Percentiles rank a stretch among this genome's conserved stretches.
Evolutionary conservation across 2,329 filamentous ascomycete genomes (phyloP).

Genomic region (Annulohypoxylon truncatum): DNA sequence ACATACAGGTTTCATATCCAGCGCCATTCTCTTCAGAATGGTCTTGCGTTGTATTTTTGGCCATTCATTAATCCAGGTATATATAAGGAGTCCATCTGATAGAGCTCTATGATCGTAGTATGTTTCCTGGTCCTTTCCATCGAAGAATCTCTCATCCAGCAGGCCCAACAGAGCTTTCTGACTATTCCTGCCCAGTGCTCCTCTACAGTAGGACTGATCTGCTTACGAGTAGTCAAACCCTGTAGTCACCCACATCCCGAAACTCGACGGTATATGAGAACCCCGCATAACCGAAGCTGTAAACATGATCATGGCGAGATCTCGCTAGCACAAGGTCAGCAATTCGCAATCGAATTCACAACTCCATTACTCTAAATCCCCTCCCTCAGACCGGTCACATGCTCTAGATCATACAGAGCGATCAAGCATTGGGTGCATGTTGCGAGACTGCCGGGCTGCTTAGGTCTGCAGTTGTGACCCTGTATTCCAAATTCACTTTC

Average conservation of each 20-base stretch:
- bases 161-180: slow-evolving; percentile 51
- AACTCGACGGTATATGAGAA: slow-evolving; percentile 48
- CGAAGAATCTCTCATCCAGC: slow-evolving; percentile 52
- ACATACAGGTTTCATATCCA: too few relatives aligned
- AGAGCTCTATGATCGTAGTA: neutral
- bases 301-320: slow-evolving; percentile 39
- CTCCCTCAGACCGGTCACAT: neutral
- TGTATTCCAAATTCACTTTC: slow-evolving; percentile 30
- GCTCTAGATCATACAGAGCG: neutral
- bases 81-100: neutral
- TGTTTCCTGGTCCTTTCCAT: slow-evolving; percentile 43
- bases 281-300: slow-evolving; percentile 41
- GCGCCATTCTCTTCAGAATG: neutral
- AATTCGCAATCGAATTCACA: neutral
- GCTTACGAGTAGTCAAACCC: slow-evolving; percentile 45
- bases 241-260: slow-evolving; percentile 41
- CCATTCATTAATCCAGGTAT: too few relatives aligned
- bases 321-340: neutral
- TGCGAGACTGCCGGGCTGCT: slow-evolving; percentile 20
- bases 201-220: slow-evolving; percentile 42
- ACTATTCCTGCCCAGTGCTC: slow-evolving; percentile 52
- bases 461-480: neutral
- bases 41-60: too few relatives aligned
- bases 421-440: neutral
- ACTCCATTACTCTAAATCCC: neutral